Base-by-base conservation (phyloP, 73 alveolate genomes). In the Paramecium caudatum region DNA sequence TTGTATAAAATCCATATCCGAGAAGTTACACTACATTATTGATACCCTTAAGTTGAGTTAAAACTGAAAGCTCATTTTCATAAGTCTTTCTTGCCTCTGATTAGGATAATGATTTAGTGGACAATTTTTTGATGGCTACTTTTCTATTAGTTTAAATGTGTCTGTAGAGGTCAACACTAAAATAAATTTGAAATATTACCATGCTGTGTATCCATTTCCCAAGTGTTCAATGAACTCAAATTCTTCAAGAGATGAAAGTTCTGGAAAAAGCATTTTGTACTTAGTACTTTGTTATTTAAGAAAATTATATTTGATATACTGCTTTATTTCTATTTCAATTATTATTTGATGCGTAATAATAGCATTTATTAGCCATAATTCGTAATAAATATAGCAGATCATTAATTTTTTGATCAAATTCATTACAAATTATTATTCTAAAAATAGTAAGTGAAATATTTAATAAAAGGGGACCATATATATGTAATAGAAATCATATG, bases 81-180 rank as follows among this genome's bases (percentile, higher is more conserved):
- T 74, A 74, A 10, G 84, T 37, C 37, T 33, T 37, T 8, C 84
- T 68, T 4, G 48, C 30, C 19, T 37, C 47, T 25, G 84, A 34
- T 68, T 32, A 32, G 0, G 84, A 13, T 32, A 32, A 30, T 12
- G 25, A 32, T 43, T 68, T 68, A 2, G n/a, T 34, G 8, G 47
- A 68, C 19, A 34, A 30, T 32, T 34, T 32, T 21, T 68, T 68
- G 8, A 68, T 12, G 33, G 84, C 84, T 16, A 68, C 84, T 68
- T 13, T 32, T 68, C 15, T 37, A 13, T 68, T 19, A 12, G 36
- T 68, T 68, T 68, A 68, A 1, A 34, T 68, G 50, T 34, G 61
- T 68, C 50, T 68, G 16, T 68, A 68, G 1, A 68, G 37, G 19
- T 37, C 84, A 68, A 68, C 84, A 68, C 84, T 68, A 68, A 10